phyloP scores from a whole-genome alignment of 371 early-diverging fungal species.

The Mortierella sp. region DNA sequence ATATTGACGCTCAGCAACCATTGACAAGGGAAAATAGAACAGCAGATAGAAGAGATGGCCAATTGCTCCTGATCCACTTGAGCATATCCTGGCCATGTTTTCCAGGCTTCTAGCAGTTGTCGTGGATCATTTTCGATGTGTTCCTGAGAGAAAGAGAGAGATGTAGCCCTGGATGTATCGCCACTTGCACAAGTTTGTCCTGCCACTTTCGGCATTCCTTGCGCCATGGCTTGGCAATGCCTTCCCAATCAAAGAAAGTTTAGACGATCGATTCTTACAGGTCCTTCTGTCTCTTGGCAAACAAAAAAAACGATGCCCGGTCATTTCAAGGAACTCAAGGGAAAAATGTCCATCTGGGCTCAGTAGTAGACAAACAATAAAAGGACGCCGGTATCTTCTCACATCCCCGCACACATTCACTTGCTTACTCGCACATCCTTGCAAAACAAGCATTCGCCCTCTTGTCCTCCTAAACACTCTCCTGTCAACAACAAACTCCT shows the following conservation, averaged over 20 bases:
- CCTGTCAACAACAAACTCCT: not conserved
- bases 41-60: too few relatives aligned
- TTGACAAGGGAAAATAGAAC: too few relatives aligned
- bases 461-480: not conserved
- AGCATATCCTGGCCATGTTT: too few relatives aligned
- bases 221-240: not conserved
- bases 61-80: too few relatives aligned
- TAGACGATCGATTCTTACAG: not conserved
- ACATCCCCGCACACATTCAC: not conserved
- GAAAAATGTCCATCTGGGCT: not conserved
- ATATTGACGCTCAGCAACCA: too few relatives aligned
- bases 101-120: too few relatives aligned
- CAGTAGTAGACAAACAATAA: not conserved
- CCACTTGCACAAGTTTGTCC: not conserved
- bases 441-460: not conserved
- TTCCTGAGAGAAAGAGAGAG: too few relatives aligned
- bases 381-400: not conserved
- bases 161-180: not conserved
- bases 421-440: not conserved
- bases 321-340: not conserved
- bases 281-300: not conserved
- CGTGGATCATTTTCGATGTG: too few relatives aligned
- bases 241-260: not conserved
- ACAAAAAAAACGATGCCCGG: not conserved
- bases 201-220: not conserved